Base-by-base conservation (phyloP, 2,329 filamentous ascomycete species). In the Colletotrichum liaoningense region DNA sequence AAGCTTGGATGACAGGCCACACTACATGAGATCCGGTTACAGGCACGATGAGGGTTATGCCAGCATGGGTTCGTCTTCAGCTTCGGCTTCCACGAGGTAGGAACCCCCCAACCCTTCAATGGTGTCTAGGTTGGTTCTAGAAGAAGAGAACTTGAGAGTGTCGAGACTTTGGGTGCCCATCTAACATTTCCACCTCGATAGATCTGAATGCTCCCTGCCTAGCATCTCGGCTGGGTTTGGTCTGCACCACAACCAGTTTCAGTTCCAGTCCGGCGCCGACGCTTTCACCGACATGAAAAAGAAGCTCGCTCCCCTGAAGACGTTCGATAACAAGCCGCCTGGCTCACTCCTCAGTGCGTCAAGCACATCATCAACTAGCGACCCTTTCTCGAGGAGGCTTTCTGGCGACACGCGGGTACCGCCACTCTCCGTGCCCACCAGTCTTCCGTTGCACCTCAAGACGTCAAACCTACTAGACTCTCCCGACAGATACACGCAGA, bases 251-350 rank as follows among this genome's bases (percentile, higher is more conserved):
- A 86, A 84, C 75, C 86, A 84, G 52, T 88, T 85, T 69, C 83
- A 87, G 69, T 87, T 88, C 74, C 82, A 83, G 60, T 83, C 85
- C 4, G 82, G 83, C 64, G 84, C 85, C 76, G 82, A 87, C 57
- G 81, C 86, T 16, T 86, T 90, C 65, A 86, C 88, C 72, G 86
- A 83, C 72, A 84, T 90, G 78, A 86, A 89, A 72, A 88, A 88
- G 79, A 91, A 88, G 80, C 82, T 91, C n/a, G 85, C 90, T 70
- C 84, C 85, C 1, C 80, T 84, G 49, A 83, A 85, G 49, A 83
- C 81, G 0, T 77, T 85, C n/a, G 86, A 88, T 69, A 86, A 83
- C 66, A 79, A 80, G 19, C 83, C 86, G 26, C 79, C 81, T 16
- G 83, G 84, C 62, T 86, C 86, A 11, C 81, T 82, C 4, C 80